Conservation (phyloP, 495 filamentous ascomycete species). For the Podospora australis region DNA sequence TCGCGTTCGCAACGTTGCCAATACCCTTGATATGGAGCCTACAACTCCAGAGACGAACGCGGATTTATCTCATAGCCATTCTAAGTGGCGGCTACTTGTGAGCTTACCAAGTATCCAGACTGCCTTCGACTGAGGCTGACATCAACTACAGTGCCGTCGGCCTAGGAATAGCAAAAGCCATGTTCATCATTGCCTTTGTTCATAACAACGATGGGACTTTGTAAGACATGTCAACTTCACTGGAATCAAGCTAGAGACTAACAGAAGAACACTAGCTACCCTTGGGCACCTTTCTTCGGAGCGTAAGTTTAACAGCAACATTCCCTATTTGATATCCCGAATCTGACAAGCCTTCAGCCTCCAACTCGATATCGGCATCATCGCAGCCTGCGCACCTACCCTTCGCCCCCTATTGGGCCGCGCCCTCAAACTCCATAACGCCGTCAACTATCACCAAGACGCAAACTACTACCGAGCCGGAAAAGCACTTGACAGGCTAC, state of each 20-base stretch:
- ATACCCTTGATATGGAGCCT: conserved; percentile 41
- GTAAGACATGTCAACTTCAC: conserved; percentile 6
- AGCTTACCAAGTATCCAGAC: background rate
- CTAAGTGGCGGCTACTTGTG: conserved; percentile 41
- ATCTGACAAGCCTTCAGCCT: conserved; percentile 21
- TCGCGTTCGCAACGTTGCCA: conserved; percentile 39
- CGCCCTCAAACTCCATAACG: conserved; percentile 17
- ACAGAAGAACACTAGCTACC: conserved; percentile 4
- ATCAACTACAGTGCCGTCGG: conserved; percentile 14
- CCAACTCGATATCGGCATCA: conserved; percentile 41
- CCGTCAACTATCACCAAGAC: conserved; percentile 16
- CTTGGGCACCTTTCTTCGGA: conserved; percentile 23
- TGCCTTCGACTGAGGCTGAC: background rate
- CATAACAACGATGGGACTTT: conserved; percentile 22
- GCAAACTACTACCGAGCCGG: conserved; percentile 27
- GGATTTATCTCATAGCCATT: conserved; percentile 38
- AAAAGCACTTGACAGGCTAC: conserved; percentile 20
- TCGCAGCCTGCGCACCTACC: conserved; percentile 41
- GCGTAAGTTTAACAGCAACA: conserved; percentile 26
- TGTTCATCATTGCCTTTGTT: conserved; percentile 25
- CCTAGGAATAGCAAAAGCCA: conserved; percentile 24
- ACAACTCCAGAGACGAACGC: conserved; percentile 33
- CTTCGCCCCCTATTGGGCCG: conserved; percentile 35
- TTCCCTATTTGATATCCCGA: background rate
- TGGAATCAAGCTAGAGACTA: background rate